Evolutionary conservation across 768 basidiomycete species (phyloP).

Genomic region (Agrocybe praecox): DNA sequence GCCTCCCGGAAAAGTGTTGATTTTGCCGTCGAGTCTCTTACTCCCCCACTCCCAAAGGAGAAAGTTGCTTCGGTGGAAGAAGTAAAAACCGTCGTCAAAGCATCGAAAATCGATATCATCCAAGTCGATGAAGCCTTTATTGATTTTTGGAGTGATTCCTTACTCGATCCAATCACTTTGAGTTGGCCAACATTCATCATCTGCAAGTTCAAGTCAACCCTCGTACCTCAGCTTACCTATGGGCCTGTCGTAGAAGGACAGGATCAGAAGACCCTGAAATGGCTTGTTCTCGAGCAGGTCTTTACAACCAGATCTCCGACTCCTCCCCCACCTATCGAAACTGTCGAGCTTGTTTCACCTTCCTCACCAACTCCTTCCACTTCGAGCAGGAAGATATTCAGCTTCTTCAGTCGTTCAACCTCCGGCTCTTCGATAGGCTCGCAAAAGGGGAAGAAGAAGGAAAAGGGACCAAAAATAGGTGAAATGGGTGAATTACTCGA

Average conservation of each 20-base stretch:
- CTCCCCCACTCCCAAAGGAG: background rate
- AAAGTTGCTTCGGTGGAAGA: constrained; percentile 1
- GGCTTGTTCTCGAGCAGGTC: constrained; percentile 72
- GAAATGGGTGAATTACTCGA: constrained; percentile 73
- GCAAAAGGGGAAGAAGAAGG: constrained; percentile 37
- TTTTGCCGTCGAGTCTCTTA: constrained; percentile 3
- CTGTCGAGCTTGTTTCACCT: constrained; percentile 28
- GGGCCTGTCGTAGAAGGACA: constrained; percentile 27
- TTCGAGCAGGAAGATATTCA: constrained; percentile 61
- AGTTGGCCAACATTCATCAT: constrained; percentile 73
- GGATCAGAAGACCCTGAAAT: constrained; percentile 45
- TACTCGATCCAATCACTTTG: constrained; percentile 66
- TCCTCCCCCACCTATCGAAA: constrained; percentile 10
- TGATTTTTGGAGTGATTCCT: constrained; percentile 80
- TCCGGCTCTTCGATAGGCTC: constrained; percentile 32
- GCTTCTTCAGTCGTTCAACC: constrained; percentile 50
- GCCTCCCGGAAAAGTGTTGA: constrained; percentile 28
- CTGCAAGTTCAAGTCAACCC: constrained; percentile 59
- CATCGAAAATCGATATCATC: constrained; percentile 47
- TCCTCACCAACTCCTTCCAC: constrained; percentile 43
- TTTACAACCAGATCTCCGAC: constrained; percentile 39
- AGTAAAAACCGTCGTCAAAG: constrained; percentile 36
- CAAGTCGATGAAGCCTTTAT: constrained; percentile 80
- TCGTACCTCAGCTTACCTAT: constrained; percentile 23
- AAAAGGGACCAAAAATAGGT: constrained; percentile 46